Evolutionary conservation across 163 green algal genomes (phyloP).

Genomic region (Scenedesmus sp.): DNA sequence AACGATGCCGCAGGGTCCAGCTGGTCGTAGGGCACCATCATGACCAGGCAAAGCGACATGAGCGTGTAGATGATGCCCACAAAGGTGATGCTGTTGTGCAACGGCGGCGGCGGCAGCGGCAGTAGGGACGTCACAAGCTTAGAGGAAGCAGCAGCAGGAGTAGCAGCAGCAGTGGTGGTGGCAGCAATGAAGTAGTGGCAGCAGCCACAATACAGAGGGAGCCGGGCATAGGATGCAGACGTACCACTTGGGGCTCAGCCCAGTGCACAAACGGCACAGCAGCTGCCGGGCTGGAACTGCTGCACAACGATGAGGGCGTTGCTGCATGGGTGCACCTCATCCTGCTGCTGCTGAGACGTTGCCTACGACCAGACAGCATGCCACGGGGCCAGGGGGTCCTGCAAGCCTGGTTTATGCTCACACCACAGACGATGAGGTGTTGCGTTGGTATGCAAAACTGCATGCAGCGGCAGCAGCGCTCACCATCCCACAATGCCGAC

Average conservation of each 20-base stretch:
- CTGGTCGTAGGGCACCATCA: conserved; percentile 46
- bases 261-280: too few relatives aligned
- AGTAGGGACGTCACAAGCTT: not conserved
- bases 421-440: not conserved
- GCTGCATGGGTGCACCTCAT: too few relatives aligned
- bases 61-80: conserved; percentile 55
- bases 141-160: not conserved
- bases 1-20: conserved; percentile 79
- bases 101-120: not conserved
- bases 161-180: too few relatives aligned
- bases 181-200: not conserved
- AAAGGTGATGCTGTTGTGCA: conserved; percentile 46
- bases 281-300: too few relatives aligned
- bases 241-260: too few relatives aligned
- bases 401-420: not conserved
- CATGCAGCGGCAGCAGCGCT: not conserved
- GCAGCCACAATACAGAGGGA: too few relatives aligned
- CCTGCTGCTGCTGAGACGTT: too few relatives aligned
- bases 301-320: too few relatives aligned
- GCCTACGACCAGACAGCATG: too few relatives aligned
- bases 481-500: conserved; percentile 58
- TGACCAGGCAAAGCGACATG: conserved; percentile 56
- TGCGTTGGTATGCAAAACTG: not conserved
- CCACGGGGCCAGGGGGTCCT: too few relatives aligned
- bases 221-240: too few relatives aligned